Percentiles rank a stretch among this genome's conserved stretches.
Conservation (phyloP, 306 rosid species). For the Phaseolus lunatus region DNA sequence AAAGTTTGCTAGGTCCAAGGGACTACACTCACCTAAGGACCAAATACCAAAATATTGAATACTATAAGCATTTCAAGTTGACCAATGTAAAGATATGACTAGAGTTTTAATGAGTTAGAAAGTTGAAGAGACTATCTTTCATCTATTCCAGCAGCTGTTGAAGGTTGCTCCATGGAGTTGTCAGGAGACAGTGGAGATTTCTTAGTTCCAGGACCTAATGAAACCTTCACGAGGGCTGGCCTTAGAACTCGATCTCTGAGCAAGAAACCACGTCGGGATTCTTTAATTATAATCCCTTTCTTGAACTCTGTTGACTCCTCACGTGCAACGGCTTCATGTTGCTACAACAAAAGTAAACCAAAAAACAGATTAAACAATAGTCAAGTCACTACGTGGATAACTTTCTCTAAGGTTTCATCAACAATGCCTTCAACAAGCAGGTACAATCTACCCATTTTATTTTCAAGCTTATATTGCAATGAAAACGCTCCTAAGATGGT, state of each 20-base stretch:
- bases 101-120: conserved; percentile 30
- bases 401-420: conserved; percentile 15
- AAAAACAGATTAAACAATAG: conserved; percentile 26
- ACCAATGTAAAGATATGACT: conserved; percentile 32
- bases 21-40: conserved; percentile 1
- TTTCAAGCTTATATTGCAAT: conserved; percentile 34
- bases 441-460: background rate
- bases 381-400: background rate
- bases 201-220: conserved; percentile 73
- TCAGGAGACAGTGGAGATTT: conserved; percentile 48
- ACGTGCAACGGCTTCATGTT: conserved; percentile 87
- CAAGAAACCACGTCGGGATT: conserved; percentile 78
- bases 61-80: conserved; percentile 29
- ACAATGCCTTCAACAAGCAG: conserved; percentile 25
- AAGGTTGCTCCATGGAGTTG: conserved; percentile 56
- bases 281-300: conserved; percentile 81
- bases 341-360: conserved; percentile 51
- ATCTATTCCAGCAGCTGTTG: conserved; percentile 67
- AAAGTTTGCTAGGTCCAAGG: conserved; percentile 23
- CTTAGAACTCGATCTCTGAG: conserved; percentile 77
- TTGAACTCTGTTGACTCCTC: conserved; percentile 78
- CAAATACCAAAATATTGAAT: conserved; percentile 25
- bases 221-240: conserved; percentile 90
- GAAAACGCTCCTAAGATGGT: conserved; percentile 12
- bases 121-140: conserved; percentile 52